Percentiles rank a stretch among this genome's conserved stretches.
Evolutionary conservation across 805 yeast genomes (phyloP).

Genomic region (Saccharomycopsis javanensis): DNA sequence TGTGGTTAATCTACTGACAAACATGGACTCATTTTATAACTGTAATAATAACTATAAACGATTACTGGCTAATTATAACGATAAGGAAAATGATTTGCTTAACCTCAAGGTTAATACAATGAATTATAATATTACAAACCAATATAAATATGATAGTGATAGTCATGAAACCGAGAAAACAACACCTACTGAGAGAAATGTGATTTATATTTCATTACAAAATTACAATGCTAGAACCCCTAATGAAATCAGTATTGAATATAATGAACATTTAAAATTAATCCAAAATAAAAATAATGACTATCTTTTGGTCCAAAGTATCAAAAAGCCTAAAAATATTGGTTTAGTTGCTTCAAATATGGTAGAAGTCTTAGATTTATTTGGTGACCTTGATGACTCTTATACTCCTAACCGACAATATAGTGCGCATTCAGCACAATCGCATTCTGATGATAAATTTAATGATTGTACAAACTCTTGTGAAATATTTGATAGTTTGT

Average conservation of each 20-base stretch:
- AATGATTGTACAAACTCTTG: neutral
- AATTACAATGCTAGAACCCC: conserved; percentile 35
- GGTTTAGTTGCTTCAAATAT: conserved; percentile 13
- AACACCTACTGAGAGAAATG: neutral
- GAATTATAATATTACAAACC: neutral
- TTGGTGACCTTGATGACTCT: conserved; percentile 29
- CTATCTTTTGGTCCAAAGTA: conserved; percentile 48
- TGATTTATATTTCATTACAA: conserved; percentile 38
- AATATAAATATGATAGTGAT: neutral
- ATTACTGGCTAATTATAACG: neutral
- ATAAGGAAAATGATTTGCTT: neutral
- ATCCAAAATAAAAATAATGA: conserved; percentile 41
- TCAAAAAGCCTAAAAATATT: conserved; percentile 20
- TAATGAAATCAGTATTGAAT: conserved; percentile 36
- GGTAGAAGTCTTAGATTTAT: conserved; percentile 12
- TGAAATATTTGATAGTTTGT: neutral
- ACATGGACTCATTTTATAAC: neutral
- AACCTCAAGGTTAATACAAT: neutral
- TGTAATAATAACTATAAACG: neutral
- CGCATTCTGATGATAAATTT: neutral
- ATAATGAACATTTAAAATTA: conserved; percentile 45
- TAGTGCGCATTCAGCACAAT: conserved; percentile 25
- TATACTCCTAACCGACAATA: conserved; percentile 39
- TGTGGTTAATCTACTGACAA: neutral
- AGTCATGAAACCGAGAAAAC: neutral